Evolutionary conservation across 306 rosid species (phyloP).

Genomic region (Cicer judaicum): DNA sequence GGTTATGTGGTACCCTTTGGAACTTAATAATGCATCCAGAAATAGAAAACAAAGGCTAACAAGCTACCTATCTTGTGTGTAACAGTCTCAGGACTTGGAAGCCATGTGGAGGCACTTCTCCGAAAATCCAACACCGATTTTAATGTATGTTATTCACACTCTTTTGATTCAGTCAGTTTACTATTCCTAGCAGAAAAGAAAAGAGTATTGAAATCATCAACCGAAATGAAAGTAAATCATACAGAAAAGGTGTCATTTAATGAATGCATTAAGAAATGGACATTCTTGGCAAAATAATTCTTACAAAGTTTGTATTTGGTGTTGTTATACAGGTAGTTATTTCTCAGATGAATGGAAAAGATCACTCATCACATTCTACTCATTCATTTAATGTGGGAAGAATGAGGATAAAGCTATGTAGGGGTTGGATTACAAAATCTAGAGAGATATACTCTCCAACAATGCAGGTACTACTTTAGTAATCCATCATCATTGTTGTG

Average conservation of each 20-base stretch:
- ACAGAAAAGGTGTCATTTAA: constrained; percentile 24
- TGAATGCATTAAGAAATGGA: neutral
- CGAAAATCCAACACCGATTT: constrained; percentile 84
- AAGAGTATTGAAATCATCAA: constrained; percentile 1
- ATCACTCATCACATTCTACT: constrained; percentile 79
- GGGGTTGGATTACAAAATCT: constrained; percentile 99
- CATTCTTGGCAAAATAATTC: constrained; percentile 24
- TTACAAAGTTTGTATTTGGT: constrained; percentile 35
- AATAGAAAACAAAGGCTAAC: constrained; percentile 49
- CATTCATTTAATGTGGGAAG: constrained; percentile 90
- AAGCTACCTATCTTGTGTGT: constrained; percentile 37
- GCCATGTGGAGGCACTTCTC: constrained; percentile 71
- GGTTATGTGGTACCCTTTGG: neutral
- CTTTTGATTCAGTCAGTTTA: constrained; percentile 16
- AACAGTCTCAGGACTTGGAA: constrained; percentile 80
- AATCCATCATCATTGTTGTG: constrained; percentile 1
- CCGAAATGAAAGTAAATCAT: neutral
- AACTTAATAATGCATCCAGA: constrained; percentile 34
- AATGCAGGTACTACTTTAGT: constrained; percentile 76
- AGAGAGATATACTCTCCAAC: constrained; percentile 88
- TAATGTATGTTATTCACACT: constrained; percentile 61
- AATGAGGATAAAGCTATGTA: constrained; percentile 87
- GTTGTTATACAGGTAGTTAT: constrained; percentile 69
- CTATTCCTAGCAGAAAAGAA: constrained; percentile 31
- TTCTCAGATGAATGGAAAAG: constrained; percentile 90